These are phyloP conservation scores for Mortierella claussenii DNA, from an alignment of 192 early-diverging fungal species.

Conservation along the genomic window DNA sequence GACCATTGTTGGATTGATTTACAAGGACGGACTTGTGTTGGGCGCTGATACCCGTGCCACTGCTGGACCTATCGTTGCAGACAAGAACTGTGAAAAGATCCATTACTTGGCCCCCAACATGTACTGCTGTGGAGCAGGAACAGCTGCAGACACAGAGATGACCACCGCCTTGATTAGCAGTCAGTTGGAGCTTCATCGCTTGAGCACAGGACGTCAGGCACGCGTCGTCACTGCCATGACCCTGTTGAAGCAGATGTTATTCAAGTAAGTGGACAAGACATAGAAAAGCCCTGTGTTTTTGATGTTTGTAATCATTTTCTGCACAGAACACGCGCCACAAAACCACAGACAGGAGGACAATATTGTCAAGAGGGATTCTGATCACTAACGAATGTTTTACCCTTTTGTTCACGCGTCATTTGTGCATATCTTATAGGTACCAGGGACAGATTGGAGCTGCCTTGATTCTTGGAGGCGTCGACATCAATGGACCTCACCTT, in stretches of 20 bases:
- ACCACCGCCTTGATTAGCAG: conserved; percentile 93
- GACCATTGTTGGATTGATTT: conserved; percentile 94
- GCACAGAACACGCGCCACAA: too few species aligned
- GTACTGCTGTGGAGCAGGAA: conserved; percentile 98
- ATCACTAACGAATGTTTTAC: too few species aligned
- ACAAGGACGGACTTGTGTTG: conserved; percentile 93
- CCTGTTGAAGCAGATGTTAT: conserved; percentile 97
- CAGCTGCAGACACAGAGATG: conserved; percentile 98
- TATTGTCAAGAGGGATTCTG: too few species aligned
- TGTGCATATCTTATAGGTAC: conserved; percentile 77
- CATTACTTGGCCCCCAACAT: conserved; percentile 98
- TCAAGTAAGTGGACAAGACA: conserved; percentile 78
- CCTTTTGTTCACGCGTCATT: not conserved
- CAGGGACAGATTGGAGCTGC: conserved; percentile 97
- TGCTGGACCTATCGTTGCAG: conserved; percentile 92
- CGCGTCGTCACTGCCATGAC: conserved; percentile 95
- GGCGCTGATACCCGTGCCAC: conserved; percentile 99
- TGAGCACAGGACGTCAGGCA: conserved; percentile 88
- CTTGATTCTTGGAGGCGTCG: conserved; percentile 93
- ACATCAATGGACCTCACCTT: conserved; percentile 90
- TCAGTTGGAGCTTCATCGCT: conserved; percentile 93
- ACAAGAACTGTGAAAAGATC: conserved; percentile 99
- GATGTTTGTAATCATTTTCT: not conserved
- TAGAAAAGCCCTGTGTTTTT: not conserved
- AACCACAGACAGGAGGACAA: too few species aligned